Evolutionary conservation across 495 filamentous ascomycete genomes (phyloP).

Genomic region (Polyplosphaeria fusca): DNA sequence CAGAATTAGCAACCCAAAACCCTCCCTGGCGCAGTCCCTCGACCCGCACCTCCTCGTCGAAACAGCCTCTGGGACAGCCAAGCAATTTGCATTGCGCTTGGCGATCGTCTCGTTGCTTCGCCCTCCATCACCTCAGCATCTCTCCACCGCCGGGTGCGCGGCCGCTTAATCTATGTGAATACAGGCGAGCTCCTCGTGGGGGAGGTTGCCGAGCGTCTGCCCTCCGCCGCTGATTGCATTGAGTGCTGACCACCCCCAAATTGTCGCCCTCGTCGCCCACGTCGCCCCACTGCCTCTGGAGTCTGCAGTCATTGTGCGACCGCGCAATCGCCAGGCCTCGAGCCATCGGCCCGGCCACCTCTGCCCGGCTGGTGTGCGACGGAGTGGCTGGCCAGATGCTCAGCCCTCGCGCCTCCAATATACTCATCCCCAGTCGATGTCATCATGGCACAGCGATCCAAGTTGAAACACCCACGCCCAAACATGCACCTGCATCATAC

Average conservation of each 20-base stretch:
- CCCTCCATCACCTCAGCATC: background rate
- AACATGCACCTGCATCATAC: background rate
- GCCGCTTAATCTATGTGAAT: constrained; percentile 26
- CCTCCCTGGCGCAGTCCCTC: background rate
- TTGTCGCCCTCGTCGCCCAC: too few species aligned
- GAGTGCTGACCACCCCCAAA: constrained; percentile 12
- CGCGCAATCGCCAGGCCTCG: background rate
- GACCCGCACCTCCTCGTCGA: constrained; percentile 2
- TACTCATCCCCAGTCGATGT: constrained; percentile 2
- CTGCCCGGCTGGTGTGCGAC: background rate
- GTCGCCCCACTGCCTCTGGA: background rate
- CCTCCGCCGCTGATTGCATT: constrained; percentile 21
- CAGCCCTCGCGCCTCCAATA: background rate
- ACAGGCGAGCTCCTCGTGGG: constrained; percentile 16
- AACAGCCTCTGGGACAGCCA: constrained; percentile 21
- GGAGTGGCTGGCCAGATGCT: background rate
- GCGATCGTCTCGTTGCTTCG: constrained; percentile 4
- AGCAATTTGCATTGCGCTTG: constrained; percentile 12
- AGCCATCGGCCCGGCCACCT: background rate
- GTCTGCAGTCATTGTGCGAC: background rate
- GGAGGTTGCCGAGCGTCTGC: background rate
- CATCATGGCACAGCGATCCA: constrained; percentile 11
- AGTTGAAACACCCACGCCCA: background rate
- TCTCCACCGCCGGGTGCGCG: constrained; percentile 13
- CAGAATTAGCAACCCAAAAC: constrained; percentile 17